These are phyloP conservation scores for Glarea lozoyensis DNA, from an alignment of 495 filamentous ascomycete species.

Conservation along the genomic window DNA sequence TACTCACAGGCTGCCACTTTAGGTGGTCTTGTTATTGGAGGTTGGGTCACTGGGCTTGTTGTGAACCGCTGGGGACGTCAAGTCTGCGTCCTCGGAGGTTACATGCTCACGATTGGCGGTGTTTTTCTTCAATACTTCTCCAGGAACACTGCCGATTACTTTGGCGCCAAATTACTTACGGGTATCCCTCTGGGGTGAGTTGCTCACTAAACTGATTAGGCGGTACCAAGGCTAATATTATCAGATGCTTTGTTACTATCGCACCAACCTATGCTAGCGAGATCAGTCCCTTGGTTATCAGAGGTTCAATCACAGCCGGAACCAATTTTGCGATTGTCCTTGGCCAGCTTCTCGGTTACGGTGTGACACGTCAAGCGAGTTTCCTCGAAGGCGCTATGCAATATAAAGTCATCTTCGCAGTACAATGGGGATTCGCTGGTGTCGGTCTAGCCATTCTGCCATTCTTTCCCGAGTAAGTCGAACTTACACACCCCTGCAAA, in stretches of 20 bases:
- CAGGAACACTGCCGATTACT: conserved; percentile 3
- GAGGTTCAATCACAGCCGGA: conserved; percentile 48
- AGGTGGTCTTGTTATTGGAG: conserved; percentile 8
- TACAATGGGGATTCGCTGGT: conserved; percentile 13
- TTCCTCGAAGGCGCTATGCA: not conserved
- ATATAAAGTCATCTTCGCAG: conserved; percentile 8
- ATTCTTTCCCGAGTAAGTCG: conserved; percentile 8
- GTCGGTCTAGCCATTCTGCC: conserved; percentile 3
- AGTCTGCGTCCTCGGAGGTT: conserved; percentile 8
- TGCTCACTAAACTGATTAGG: too few relatives aligned
- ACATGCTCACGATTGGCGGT: conserved; percentile 10
- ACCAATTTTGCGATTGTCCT: conserved; percentile 59
- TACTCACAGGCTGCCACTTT: too few relatives aligned
- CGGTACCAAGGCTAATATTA: too few relatives aligned
- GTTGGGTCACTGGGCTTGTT: conserved; percentile 4
- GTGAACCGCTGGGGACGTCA: conserved; percentile 11
- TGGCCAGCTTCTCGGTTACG: conserved; percentile 41
- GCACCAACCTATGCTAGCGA: conserved; percentile 13
- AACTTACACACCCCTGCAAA: too few relatives aligned
- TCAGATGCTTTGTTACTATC: conserved; percentile 12
- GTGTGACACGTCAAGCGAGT: conserved; percentile 10
- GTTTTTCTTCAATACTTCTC: conserved; percentile 10
- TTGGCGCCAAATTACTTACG: conserved; percentile 11
- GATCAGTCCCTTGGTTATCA: conserved; percentile 8
- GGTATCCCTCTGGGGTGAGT: conserved; percentile 13